phyloP scores from a whole-genome alignment of 2,329 filamentous ascomycete species.

The Fusarium dlaminii region DNA sequence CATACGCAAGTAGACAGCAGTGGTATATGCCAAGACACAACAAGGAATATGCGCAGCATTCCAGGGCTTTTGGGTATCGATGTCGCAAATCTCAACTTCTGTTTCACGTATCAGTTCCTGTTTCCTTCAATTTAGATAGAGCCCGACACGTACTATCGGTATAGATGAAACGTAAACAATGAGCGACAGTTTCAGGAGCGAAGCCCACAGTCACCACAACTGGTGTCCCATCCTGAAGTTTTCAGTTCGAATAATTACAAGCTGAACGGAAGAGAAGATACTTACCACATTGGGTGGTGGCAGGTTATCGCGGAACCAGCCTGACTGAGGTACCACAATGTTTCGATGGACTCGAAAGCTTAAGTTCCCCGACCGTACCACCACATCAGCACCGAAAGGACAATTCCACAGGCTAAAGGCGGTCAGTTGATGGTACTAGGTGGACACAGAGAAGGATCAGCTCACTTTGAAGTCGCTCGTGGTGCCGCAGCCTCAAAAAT shows the following conservation, averaged over 20 bases:
- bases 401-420: constrained; percentile 44
- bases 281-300: constrained; percentile 44
- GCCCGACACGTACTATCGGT: constrained; percentile 43
- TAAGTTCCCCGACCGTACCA: constrained; percentile 38
- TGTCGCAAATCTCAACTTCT: constrained; percentile 46
- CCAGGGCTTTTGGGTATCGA: constrained; percentile 34
- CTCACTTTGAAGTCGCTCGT: constrained; percentile 42
- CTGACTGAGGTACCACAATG: constrained; percentile 46
- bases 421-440: constrained; percentile 18
- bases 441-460: neutral
- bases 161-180: constrained; percentile 50
- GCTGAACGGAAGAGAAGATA: too few relatives aligned
- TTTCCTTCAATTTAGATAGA: neutral
- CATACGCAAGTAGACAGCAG: constrained; percentile 45
- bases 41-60: constrained; percentile 45
- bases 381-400: constrained; percentile 48
- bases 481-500: constrained; percentile 41
- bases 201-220: constrained; percentile 40
- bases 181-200: constrained; percentile 40
- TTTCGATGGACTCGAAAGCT: constrained; percentile 48
- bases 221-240: constrained; percentile 41
- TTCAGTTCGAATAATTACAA: constrained; percentile 1
- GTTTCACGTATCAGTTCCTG: neutral
- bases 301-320: constrained; percentile 48
- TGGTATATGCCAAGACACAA: constrained; percentile 47